These are phyloP conservation scores for Candolleomyces eurysporus DNA, from an alignment of 768 basidiomycete species.

Conservation along the genomic window DNA sequence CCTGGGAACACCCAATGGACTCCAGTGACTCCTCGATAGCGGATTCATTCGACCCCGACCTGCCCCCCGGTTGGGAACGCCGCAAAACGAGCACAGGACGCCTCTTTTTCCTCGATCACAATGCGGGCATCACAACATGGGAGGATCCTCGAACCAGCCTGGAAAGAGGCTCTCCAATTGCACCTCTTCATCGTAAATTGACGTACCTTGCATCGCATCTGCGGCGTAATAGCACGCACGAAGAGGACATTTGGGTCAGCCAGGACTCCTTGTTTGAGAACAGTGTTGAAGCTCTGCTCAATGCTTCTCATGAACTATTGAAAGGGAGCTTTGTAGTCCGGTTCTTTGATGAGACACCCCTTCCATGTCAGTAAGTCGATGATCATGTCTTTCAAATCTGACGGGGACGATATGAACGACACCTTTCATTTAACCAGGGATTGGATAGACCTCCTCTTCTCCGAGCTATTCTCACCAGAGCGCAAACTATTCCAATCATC, in stretches of 20 bases:
- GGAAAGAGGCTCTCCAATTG: not conserved
- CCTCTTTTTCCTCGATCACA: not conserved
- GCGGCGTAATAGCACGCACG: not conserved
- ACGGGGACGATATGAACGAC: not conserved
- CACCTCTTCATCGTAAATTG: slow-evolving; percentile 1
- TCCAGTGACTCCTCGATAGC: not conserved
- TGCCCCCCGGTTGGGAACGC: not conserved
- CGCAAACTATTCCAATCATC: not conserved
- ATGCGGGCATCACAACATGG: slow-evolving; percentile 1
- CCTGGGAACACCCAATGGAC: not conserved
- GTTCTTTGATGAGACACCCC: not conserved
- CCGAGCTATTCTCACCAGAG: not conserved
- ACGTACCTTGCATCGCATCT: not conserved
- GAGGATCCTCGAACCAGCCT: not conserved
- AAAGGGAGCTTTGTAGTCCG: not conserved
- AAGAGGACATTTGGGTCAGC: not conserved
- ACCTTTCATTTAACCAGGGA: not conserved
- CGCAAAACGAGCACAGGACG: slow-evolving; percentile 1
- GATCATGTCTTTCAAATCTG: not conserved
- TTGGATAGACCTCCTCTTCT: slow-evolving; percentile 2
- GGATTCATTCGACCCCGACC: not conserved
- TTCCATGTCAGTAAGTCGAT: not conserved
- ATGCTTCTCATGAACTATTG: not conserved
- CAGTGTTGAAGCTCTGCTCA: slow-evolving; percentile 1
- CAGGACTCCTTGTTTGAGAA: slow-evolving; percentile 1